Evolutionary conservation across 1,284 basidiomycete genomes (phyloP), one percentile per base, ranked within the genome.

Genomic region (Tilletia indica): DNA sequence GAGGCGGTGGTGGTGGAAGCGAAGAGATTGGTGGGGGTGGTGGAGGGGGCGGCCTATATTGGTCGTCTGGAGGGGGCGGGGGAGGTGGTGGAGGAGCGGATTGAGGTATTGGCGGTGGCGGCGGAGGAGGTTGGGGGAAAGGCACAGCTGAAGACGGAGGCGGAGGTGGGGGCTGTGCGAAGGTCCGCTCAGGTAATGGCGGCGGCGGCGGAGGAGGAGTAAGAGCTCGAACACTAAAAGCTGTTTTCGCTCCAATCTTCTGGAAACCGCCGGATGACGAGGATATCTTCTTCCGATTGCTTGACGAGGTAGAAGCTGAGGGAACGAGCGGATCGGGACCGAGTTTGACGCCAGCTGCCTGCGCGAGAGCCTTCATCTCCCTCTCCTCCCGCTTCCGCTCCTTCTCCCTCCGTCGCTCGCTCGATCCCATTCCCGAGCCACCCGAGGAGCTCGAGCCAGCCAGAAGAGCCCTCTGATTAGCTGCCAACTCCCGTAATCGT

Each of bases 331-430:
- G 21, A 34, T 21, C 56, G 34, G 56, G 21, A 34, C 25, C 56
- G 25, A 58, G 56, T 11, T 58, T 21, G 25, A 58, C 34, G 11
- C 56, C 56, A 31, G 56, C 56, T 5, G 56, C 56, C 4, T 58
- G n/a, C 1, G 56, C 56, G 34, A 58, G 34, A 21, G 56, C 56
- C 56, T 31, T 58, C 56, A 58, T 58, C 21, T 58, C 56, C 56
- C 56, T 58, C 34, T 58, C 56, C 21, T 58, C 56, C 56, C 56
- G 21, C 56, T 58, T 58, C n/a, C 56, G 56, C 56, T 58, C 56
- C 56, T 58, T 58, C 21, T 58, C 56, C 21, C 56, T 58, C 56
- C 56, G 21, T 34, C 34, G 21, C 21, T 58, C 56, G 12, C 56
- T 34, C 25, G 25, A 12, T 12, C 56, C 56, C 6, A 2, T 12